Evolutionary conservation across 2,329 filamentous ascomycete species (phyloP).

Genomic region (Monilinia laxa): DNA sequence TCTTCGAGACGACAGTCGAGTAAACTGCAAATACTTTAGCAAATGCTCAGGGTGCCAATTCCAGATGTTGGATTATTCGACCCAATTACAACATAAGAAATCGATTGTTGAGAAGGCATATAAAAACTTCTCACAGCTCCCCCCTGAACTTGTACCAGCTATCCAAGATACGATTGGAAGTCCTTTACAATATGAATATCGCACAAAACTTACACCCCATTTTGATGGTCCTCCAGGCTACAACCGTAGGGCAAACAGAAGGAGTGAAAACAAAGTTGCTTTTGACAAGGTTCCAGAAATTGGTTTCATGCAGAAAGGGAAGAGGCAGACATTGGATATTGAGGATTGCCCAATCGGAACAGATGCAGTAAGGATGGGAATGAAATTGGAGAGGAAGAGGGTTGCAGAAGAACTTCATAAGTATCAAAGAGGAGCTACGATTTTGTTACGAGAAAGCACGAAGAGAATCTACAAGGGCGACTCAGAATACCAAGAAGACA

Average conservation of each 20-base stretch:
- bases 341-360: conserved; percentile 97
- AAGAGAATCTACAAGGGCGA: conserved; percentile 57
- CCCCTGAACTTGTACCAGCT: conserved; percentile 69
- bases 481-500: conserved; percentile 32
- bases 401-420: conserved; percentile 68
- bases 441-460: conserved; percentile 86
- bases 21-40: conserved; percentile 83
- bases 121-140: conserved; percentile 82
- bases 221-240: conserved; percentile 73
- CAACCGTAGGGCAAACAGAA: conserved; percentile 47
- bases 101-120: conserved; percentile 89
- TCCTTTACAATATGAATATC: conserved; percentile 87
- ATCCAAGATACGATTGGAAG: conserved; percentile 85
- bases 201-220: conserved; percentile 95
- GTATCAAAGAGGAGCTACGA: conserved; percentile 80
- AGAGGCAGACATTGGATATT: conserved; percentile 79
- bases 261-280: conserved; percentile 53
- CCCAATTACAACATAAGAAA: conserved; percentile 83
- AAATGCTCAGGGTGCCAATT: conserved; percentile 92
- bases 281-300: conserved; percentile 72
- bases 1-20: conserved; percentile 71
- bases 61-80: conserved; percentile 89
- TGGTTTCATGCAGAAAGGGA: conserved; percentile 88
- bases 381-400: conserved; percentile 74
- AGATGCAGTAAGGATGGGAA: conserved; percentile 74